Evolutionary conservation across 108 stramenopile species (phyloP), one percentile per base, ranked within the genome.

Genomic region (Hondaea fermentalgiana): DNA sequence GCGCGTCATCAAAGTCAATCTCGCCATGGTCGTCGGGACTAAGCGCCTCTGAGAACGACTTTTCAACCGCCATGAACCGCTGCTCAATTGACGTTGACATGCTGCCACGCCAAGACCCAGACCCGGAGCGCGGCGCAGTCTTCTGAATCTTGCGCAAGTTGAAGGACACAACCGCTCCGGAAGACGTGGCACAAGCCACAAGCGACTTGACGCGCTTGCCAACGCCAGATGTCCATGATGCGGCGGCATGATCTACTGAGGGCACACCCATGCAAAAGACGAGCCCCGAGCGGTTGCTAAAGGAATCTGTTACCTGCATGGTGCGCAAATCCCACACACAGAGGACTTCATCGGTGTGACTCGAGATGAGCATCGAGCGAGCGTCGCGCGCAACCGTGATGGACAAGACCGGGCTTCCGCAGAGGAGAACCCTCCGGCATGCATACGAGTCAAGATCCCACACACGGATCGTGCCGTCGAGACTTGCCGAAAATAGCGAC

Each of bases 391-490:
- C 76, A 12, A 88, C 44, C 17, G 72, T 53, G 19, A 88, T 23
- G 64, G 44, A 47, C 23, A 88, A 25, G 19, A 88, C 88, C 14
- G 69, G 69, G 88, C 44, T 53, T 4, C 44, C 44, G n/a, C 88
- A 69, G 0, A 69, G 35, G n/a, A 88, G 47, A 0, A 71, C 43
- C 16, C 88, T 42, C 4, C 88, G 64, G 64, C 88, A 88, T 19
- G 72, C 69, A 43, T 45, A 72, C 17, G 69, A 47, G 17, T 72
- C 72, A 21, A 88, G 25, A 42, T 88, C 88, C 88, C 88, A 88
- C 47, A 88, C 88, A 10, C 69, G 69, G 25, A 88, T 72, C 44
- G 88, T 88, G 19, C 88, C 64, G 88, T 88, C 88, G 47, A 69
- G 69, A 21, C 69, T 28, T n/a, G 42, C 88, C 14, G 69, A 72